phyloP scores from a whole-genome alignment of 2,329 filamentous ascomycete species.

The Pezicula neosporulosa region DNA sequence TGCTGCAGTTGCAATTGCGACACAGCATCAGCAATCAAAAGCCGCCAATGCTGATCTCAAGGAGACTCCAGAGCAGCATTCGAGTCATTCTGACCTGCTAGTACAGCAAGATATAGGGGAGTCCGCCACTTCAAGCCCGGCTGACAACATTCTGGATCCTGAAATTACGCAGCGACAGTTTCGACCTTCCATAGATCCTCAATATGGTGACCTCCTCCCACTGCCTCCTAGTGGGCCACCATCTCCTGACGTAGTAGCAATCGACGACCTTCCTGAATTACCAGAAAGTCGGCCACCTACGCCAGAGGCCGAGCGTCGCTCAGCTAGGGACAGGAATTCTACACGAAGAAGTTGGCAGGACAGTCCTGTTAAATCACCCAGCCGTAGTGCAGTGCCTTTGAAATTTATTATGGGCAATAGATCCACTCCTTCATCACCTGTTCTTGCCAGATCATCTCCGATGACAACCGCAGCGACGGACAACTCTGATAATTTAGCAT shows the following conservation, averaged over 20 bases:
- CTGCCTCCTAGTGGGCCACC: constrained; percentile 57
- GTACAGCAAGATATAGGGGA: background rate
- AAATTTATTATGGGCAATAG: constrained; percentile 45
- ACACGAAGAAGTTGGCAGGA: constrained; percentile 21
- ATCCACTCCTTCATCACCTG: constrained; percentile 39
- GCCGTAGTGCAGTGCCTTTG: constrained; percentile 52
- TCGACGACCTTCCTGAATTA: constrained; percentile 45
- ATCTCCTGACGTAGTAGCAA: constrained; percentile 38
- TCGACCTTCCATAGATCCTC: constrained; percentile 63
- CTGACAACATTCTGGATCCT: constrained; percentile 46
- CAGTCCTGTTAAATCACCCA: constrained; percentile 30
- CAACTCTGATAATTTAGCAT: constrained; percentile 24
- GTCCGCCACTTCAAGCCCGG: background rate
- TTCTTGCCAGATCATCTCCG: constrained; percentile 36
- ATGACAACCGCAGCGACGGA: constrained; percentile 31
- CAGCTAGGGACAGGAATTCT: constrained; percentile 11
- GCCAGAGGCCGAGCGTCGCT: constrained; percentile 22
- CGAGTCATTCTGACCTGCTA: background rate
- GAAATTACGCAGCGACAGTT: constrained; percentile 56
- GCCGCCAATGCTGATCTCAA: constrained; percentile 26
- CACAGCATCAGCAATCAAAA: constrained; percentile 30
- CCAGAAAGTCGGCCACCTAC: constrained; percentile 56
- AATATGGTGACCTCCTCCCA: constrained; percentile 61
- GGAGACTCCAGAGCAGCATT: constrained; percentile 13
- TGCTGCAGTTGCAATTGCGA: constrained; percentile 35